These are phyloP conservation scores for Clarireedia homoeocarpa DNA, from an alignment of 2,329 filamentous ascomycete species.

Conservation along the genomic window DNA sequence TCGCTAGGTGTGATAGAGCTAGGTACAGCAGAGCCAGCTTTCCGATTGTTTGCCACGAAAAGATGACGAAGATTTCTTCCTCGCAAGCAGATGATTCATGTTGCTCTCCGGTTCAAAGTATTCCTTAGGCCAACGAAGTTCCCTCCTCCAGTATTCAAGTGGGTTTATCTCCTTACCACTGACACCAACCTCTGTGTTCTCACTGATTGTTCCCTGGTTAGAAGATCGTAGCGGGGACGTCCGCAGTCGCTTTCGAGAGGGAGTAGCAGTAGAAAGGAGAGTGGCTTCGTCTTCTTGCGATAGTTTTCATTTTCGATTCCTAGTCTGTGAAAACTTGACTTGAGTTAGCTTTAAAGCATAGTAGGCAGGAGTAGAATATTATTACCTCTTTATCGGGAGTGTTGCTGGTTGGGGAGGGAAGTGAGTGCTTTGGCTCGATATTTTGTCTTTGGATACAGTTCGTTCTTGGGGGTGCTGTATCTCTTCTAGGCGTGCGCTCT, in stretches of 20 bases:
- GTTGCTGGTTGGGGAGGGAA: constrained; percentile 17
- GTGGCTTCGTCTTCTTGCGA: not conserved
- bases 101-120: not conserved
- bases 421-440: constrained; percentile 13
- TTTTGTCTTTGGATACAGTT: not conserved
- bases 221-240: not conserved
- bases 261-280: constrained; percentile 1
- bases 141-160: too few species aligned
- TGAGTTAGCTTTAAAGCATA: constrained; percentile 19
- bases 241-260: constrained; percentile 17
- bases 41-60: too few species aligned
- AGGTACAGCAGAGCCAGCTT: too few species aligned
- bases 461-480: not conserved
- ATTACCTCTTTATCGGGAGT: constrained; percentile 16
- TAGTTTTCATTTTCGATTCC: constrained; percentile 6
- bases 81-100: constrained; percentile 25
- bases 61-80: constrained; percentile 24
- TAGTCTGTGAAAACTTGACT: constrained; percentile 15
- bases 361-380: constrained; percentile 8
- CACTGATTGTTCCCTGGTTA: not conserved
- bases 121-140: too few species aligned
- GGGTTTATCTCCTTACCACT: not conserved
- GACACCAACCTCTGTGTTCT: not conserved
- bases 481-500: too few species aligned
- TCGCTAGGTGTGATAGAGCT: too few species aligned